phyloP scores from a whole-genome alignment of 2,329 filamentous ascomycete genomes.

The Pseudogymnoascus destructans region DNA sequence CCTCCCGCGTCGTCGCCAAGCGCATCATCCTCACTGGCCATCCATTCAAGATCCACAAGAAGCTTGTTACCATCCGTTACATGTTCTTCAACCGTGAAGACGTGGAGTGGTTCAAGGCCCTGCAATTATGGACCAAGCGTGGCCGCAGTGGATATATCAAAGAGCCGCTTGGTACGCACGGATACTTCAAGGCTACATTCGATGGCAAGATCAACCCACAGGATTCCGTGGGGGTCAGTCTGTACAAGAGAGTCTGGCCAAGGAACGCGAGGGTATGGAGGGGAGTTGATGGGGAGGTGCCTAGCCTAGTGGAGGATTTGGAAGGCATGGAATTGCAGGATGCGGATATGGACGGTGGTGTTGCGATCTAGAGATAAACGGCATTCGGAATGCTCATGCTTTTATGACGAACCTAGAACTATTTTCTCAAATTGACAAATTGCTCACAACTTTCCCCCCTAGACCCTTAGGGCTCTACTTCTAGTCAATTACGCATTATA shows the following conservation, averaged over 20 bases:
- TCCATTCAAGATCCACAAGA: constrained; percentile 98
- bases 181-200: constrained; percentile 99
- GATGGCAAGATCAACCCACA: constrained; percentile 92
- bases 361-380: constrained; percentile 8
- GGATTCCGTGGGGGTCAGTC: constrained; percentile 80
- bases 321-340: constrained; percentile 19
- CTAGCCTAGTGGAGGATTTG: constrained; percentile 20
- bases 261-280: constrained; percentile 41
- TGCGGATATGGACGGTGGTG: constrained; percentile 1
- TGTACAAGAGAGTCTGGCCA: constrained; percentile 80
- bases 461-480: too few species aligned
- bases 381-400: background rate
- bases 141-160: constrained; percentile 86
- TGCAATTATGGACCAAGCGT: constrained; percentile 86
- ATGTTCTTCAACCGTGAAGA: constrained; percentile 99
- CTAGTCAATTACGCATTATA: too few species aligned
- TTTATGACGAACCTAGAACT: too few species aligned
- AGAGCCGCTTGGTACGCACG: constrained; percentile 87
- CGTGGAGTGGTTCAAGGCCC: constrained; percentile 92
- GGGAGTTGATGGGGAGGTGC: constrained; percentile 10
- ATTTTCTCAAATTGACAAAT: too few species aligned
- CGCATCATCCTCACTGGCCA: constrained; percentile 88
- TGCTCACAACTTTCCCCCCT: too few species aligned
- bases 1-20: constrained; percentile 75
- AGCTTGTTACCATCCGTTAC: constrained; percentile 89